Evolutionary conservation across 2,329 filamentous ascomycete genomes (phyloP), one percentile per base, ranked within the genome.

Genomic region (Endothia cerciana): DNA sequence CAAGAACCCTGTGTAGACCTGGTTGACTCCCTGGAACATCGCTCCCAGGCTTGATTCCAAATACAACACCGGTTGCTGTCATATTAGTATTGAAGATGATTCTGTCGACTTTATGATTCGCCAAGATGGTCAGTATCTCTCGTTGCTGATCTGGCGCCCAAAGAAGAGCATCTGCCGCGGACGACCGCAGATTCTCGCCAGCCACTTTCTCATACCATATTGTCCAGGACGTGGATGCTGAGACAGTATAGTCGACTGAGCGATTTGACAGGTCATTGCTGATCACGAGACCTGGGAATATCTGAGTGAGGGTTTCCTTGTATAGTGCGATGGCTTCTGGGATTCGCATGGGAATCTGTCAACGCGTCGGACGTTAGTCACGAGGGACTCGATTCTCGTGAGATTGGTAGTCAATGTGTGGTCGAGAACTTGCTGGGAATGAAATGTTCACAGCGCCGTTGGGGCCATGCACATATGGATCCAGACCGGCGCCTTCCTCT

Each of bases 191-290:
- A n/a, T 66, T 65, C 40, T 65, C 64, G 30, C 61, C 65, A 2
- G 69, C 67, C 4, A 47, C 30, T 1, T 56, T 10, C 36, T 73
- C 71, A 8, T 70, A 65, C 71, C 71, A 73, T 10, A 72, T 69
- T 0, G 71, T 73, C 68, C 68, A 73, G 36, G 71, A 70, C 2
- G 71, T 68, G 13, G 71, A 72, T 17, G 71, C 71, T 19, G 71
- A 73, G 10, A 71, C 69, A 2, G 71, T 66, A 1, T 57, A 30
- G 22, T 66, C 62, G 0, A 65, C 66, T 13, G 66, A 66, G 25
- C 71, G 70, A 19, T 70, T 71, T 2, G 71, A 73, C 3, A 73
- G 57, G 41, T 73, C 71, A 19, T 70, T 69, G 19, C 71, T 67
- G 13, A 73, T 66, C 7, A 36, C 41, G 2, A 73, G 67, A 2